Percentiles rank a stretch among this genome's conserved stretches.
Conservation (phyloP, 2,329 filamentous ascomycete species). For the Colletotrichum truncatum region DNA sequence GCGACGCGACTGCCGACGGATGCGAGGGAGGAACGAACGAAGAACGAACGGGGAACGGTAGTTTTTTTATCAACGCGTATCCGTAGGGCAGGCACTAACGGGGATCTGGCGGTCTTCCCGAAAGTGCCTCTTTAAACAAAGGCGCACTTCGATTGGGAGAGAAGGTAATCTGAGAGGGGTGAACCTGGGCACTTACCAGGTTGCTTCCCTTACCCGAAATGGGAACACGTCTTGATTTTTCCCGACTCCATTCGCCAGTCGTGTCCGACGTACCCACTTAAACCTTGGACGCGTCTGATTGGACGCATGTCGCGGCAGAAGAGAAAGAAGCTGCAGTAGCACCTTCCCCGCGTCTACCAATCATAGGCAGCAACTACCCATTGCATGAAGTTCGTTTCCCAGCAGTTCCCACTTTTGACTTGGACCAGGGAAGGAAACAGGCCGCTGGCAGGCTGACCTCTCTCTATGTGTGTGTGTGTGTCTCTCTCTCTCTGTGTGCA, state of each 20-base stretch:
- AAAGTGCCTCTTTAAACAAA: not conserved
- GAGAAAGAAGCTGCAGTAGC: constrained; percentile 24
- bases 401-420: not conserved
- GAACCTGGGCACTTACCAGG: not conserved
- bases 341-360: constrained; percentile 5
- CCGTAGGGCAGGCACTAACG: not conserved
- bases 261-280: not conserved
- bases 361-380: not conserved
- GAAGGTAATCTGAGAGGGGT: not conserved
- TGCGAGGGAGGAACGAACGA: not conserved
- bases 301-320: not conserved
- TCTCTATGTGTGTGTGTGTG: not conserved
- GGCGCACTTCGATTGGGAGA: not conserved
- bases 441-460: not conserved
- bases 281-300: constrained; percentile 17
- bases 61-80: constrained; percentile 1
- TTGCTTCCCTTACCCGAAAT: not conserved
- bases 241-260: not conserved
- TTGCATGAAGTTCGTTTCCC: constrained; percentile 17
- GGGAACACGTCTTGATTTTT: not conserved
- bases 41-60: not conserved
- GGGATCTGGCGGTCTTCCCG: not conserved
- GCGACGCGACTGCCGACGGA: constrained; percentile 4
- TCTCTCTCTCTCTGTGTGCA: not conserved
- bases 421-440: not conserved